These are phyloP conservation scores for Acacia confusa DNA, from an alignment of 306 rosid genomes.

Conservation along the genomic window DNA sequence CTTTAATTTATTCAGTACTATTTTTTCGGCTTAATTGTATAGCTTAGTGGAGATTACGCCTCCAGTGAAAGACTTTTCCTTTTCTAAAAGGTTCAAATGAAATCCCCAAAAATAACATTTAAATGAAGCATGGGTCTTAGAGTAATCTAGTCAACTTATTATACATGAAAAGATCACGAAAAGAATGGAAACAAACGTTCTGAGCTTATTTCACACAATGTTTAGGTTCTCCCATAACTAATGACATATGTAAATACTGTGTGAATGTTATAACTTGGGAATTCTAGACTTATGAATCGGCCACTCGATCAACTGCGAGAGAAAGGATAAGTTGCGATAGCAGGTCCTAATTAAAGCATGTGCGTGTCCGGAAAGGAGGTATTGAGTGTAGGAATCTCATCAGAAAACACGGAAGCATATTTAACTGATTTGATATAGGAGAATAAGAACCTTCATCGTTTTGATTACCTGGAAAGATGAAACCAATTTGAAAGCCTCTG, in stretches of 20 bases:
- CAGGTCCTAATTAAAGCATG: neutral
- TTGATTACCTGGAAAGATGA: too few relatives aligned
- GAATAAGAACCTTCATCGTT: too few relatives aligned
- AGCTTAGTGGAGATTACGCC: neutral
- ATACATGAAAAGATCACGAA: too few relatives aligned
- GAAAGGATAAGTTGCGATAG: neutral
- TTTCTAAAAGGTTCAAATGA: neutral
- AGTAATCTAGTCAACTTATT: too few relatives aligned
- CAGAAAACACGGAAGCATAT: too few relatives aligned
- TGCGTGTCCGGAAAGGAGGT: neutral
- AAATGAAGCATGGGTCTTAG: neutral
- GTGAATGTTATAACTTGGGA: neutral
- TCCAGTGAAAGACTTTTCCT: neutral
- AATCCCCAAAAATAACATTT: neutral
- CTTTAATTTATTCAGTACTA: neutral
- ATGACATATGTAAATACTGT: neutral
- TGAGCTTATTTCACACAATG: neutral
- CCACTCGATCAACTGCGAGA: neutral
- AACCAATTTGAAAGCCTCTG: too few relatives aligned
- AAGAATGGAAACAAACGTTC: neutral
- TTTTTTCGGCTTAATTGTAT: neutral
- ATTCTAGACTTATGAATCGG: neutral
- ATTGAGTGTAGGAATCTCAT: too few relatives aligned
- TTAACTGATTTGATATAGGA: too few relatives aligned
- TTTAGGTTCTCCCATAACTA: too few relatives aligned